Conservation (phyloP, 2,329 filamentous ascomycete species). For the Calonectria leucothoes region DNA sequence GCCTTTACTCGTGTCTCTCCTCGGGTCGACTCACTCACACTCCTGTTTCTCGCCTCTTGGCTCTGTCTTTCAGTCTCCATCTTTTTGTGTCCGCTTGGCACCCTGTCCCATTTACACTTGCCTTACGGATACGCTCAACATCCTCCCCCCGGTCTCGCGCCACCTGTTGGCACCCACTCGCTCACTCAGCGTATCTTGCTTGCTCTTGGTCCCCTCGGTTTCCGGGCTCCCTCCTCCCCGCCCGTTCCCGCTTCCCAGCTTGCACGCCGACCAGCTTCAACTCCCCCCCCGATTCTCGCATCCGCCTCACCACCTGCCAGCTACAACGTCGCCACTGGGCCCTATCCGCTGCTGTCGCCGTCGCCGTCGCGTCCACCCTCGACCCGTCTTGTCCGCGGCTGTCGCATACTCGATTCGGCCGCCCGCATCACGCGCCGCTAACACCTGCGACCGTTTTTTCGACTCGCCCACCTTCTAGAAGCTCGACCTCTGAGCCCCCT, state of each 20-base stretch:
- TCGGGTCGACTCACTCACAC: conserved; percentile 9
- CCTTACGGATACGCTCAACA: conserved; percentile 4
- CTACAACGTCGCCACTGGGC: conserved; percentile 8
- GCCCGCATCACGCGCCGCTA: conserved; percentile 26
- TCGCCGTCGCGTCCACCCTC: conserved; percentile 6
- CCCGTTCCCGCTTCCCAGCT: conserved; percentile 19
- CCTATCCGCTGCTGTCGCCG: neutral
- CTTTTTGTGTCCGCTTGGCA: conserved; percentile 15
- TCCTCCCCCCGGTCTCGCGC: conserved; percentile 9
- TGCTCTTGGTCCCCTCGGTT: conserved; percentile 19
- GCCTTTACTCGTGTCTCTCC: conserved; percentile 6
- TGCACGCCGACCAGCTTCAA: conserved; percentile 14
- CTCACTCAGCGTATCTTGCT: neutral
- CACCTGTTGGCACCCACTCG: conserved; percentile 20
- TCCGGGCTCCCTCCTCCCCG: conserved; percentile 23
- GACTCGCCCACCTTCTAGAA: conserved; percentile 42
- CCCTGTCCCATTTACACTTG: conserved; percentile 5
- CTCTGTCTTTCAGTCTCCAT: neutral
- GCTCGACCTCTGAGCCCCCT: conserved; percentile 35
- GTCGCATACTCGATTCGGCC: conserved; percentile 11
- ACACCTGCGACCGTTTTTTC: conserved; percentile 14
- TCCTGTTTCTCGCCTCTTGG: conserved; percentile 12
- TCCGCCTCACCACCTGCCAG: conserved; percentile 5
- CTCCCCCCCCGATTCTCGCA: conserved; percentile 13
- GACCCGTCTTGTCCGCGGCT: neutral